Base-by-base conservation (phyloP, 768 basidiomycete species). In the Leccinum sublutescens region DNA sequence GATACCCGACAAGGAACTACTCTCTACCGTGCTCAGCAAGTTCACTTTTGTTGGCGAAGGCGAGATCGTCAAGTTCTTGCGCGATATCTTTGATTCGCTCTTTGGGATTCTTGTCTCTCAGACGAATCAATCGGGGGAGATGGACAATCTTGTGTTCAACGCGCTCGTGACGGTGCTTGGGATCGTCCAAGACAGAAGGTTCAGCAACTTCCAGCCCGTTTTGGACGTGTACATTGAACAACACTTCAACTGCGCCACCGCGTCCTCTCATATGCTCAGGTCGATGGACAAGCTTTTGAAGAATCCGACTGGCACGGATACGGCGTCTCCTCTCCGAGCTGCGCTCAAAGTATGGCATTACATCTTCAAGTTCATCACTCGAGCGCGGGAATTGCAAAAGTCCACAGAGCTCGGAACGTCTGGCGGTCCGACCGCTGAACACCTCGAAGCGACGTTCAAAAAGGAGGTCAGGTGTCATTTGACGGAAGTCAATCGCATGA, bases 281-380 rank as follows among this genome's bases (percentile, higher is more conserved):
- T 91, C 92, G 8, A 91, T 98, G 90, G 91, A 91, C 67, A 81
- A 85, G 25, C 82, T 97, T 14, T 78, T 98, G 43, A 77, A 78
- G 36, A 83, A 88, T 65, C 92, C 93, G 12, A 85, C 87, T 0
- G 82, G 85, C 21, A 75, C 79, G 9, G 90, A 92, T 23, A 85
- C 82, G 3, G 93, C 90, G 0, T 87, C 89, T 17, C 82, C 85
- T 5, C 81, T 98, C 56, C 87, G 95, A 34, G 87, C 93, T 11
- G 91, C 95, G 15, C 79, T 98, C 60, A 98, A 98, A 72, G 96
- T 98, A 31, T 96, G 94, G 94, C 90, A 94, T 68, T 93, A 95
- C 69, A 86, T 98, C 65, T 93, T 98, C 84, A 92, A 91, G 71
- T 93, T 98, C 74, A 90, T 97, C 67, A 86, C 91, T 15, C 83